These are phyloP conservation scores for Triticum timopheevii DNA, from an alignment of 176 grass and related monocot genomes.

Conservation along the genomic window DNA sequence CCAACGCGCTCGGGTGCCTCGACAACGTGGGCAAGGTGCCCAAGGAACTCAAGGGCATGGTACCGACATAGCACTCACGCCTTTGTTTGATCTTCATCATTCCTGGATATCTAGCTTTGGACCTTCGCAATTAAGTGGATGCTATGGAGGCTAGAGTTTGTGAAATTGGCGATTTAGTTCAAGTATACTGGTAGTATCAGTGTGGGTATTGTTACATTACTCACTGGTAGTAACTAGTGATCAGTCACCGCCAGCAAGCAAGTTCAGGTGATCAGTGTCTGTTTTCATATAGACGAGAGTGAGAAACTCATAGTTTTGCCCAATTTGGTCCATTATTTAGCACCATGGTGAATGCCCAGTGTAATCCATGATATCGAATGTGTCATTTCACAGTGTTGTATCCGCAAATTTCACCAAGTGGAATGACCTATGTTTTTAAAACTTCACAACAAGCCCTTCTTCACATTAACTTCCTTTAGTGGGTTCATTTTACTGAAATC, in stretches of 20 bases:
- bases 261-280: conserved; percentile 1
- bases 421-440: not conserved
- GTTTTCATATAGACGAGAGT: not conserved
- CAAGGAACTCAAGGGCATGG: conserved; percentile 98
- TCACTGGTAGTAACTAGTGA: not conserved
- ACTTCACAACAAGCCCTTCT: not conserved
- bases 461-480: conserved; percentile 15
- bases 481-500: not conserved
- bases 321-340: not conserved
- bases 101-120: not conserved
- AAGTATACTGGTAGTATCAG: conserved; percentile 8
- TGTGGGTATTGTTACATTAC: not conserved
- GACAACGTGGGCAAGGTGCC: conserved; percentile 81
- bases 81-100: not conserved
- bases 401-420: not conserved
- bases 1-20: conserved; percentile 77
- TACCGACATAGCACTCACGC: conserved; percentile 15
- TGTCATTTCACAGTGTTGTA: not conserved
- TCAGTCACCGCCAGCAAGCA: not conserved
- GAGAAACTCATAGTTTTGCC: not conserved
- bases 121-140: not conserved
- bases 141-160: not conserved
- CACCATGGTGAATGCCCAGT: not conserved
- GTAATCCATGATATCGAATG: conserved; percentile 9
- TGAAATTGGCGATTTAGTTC: conserved; percentile 10